These are phyloP conservation scores for Cytospora schulzeri DNA, from an alignment of 2,329 filamentous ascomycete genomes.

Conservation along the genomic window DNA sequence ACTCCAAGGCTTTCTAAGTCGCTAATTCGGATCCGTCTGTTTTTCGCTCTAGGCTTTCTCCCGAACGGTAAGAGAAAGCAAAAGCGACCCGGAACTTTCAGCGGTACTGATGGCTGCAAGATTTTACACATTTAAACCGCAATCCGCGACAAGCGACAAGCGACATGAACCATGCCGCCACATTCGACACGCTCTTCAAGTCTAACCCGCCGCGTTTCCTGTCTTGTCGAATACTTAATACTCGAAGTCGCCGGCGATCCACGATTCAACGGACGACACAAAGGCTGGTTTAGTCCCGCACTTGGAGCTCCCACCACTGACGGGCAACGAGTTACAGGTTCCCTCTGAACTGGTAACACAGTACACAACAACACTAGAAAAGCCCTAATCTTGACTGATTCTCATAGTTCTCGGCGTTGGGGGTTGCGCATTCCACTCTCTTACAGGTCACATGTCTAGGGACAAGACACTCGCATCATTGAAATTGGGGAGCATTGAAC, in stretches of 20 bases:
- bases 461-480: conserved; percentile 10
- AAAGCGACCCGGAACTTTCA: conserved; percentile 22
- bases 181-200: conserved; percentile 1
- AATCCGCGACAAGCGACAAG: not conserved
- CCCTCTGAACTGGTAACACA: conserved; percentile 28
- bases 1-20: conserved; percentile 77
- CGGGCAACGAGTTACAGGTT: conserved; percentile 29
- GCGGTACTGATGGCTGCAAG: conserved; percentile 30
- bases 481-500: conserved; percentile 12
- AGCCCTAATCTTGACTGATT: conserved; percentile 26
- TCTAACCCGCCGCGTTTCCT: not conserved
- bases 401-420: conserved; percentile 23
- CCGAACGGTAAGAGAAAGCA: conserved; percentile 31
- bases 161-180: conserved; percentile 2
- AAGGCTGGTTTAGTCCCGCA: conserved; percentile 29
- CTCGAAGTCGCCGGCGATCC: conserved; percentile 9
- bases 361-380: conserved; percentile 18
- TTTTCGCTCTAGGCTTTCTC: conserved; percentile 50
- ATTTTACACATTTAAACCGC: conserved; percentile 10
- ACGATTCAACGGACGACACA: conserved; percentile 19
- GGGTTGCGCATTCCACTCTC: not conserved
- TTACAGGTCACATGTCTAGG: not conserved
- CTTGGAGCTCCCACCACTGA: conserved; percentile 27
- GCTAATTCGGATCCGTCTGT: conserved; percentile 56
- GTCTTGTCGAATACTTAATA: not conserved